phyloP scores from a whole-genome alignment of 1,284 basidiomycete species.

The Apiotrichum siamense region DNA sequence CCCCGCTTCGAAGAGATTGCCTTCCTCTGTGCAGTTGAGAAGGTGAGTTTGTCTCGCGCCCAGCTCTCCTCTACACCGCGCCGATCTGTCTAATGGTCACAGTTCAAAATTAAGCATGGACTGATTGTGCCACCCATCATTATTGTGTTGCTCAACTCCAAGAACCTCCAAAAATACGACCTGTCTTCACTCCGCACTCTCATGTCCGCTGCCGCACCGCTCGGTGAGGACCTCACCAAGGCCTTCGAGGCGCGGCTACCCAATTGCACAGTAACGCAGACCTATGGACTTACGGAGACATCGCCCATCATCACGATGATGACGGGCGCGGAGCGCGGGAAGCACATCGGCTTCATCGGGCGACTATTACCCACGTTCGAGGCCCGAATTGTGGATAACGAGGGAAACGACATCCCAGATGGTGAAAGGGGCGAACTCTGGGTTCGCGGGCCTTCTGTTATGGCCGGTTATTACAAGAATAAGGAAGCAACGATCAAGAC shows the following conservation, averaged over 20 bases:
- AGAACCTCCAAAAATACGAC: constrained; percentile 63
- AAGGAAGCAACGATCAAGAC: constrained; percentile 58
- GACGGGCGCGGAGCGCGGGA: constrained; percentile 30
- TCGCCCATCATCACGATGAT: constrained; percentile 38
- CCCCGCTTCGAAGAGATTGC: constrained; percentile 54
- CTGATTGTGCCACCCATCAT: constrained; percentile 81
- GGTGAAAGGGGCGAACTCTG: constrained; percentile 70
- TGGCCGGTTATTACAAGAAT: constrained; percentile 69
- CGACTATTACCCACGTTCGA: constrained; percentile 69
- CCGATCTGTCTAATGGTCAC: constrained; percentile 12
- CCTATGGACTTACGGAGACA: constrained; percentile 51
- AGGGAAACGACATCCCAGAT: constrained; percentile 48
- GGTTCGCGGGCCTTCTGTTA: constrained; percentile 68
- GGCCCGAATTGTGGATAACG: constrained; percentile 58
- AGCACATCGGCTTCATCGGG: constrained; percentile 61
- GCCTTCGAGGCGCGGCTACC: constrained; percentile 26
- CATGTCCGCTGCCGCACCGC: constrained; percentile 75
- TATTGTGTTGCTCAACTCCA: constrained; percentile 50
- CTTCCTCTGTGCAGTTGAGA: constrained; percentile 64
- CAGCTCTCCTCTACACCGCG: not conserved
- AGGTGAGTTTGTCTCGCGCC: constrained; percentile 39
- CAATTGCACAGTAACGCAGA: constrained; percentile 29
- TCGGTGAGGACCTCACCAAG: constrained; percentile 51
- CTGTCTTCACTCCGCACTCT: constrained; percentile 59
- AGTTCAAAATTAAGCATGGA: constrained; percentile 58